Evolutionary conservation across 129 eudicot species (phyloP).

Genomic region (Erigeron canadensis): DNA sequence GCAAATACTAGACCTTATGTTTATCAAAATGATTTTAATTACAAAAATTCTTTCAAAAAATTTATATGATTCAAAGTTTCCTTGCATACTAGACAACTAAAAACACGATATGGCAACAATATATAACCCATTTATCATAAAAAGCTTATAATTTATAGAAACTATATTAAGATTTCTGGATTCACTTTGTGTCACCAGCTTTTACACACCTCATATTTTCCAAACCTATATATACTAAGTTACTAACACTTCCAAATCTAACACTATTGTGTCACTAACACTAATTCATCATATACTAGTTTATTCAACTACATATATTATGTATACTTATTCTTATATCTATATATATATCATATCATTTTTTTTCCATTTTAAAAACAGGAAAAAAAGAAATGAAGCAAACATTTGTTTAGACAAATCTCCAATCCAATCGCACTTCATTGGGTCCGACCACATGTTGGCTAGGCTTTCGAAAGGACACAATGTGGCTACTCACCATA

Average conservation of each 20-base stretch:
- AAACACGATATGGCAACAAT: background rate
- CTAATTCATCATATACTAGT: background rate
- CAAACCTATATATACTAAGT: background rate
- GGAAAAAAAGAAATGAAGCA: constrained; percentile 38
- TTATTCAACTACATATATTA: too few relatives aligned
- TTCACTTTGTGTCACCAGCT: constrained; percentile 78
- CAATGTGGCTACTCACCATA: constrained; percentile 88
- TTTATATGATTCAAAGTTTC: too few relatives aligned
- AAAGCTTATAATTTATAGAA: background rate
- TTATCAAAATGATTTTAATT: background rate
- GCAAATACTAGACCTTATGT: constrained; percentile 6
- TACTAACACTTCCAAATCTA: background rate
- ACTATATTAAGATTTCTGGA: constrained; percentile 33
- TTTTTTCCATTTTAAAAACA: constrained; percentile 13
- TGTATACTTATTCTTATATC: background rate
- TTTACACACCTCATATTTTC: constrained; percentile 6
- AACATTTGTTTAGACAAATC: constrained; percentile 54
- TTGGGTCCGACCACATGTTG: constrained; percentile 71
- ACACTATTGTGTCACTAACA: background rate
- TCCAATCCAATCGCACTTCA: constrained; percentile 93
- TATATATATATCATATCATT: background rate
- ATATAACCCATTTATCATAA: background rate
- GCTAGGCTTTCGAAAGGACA: constrained; percentile 82
- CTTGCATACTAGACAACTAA: background rate
- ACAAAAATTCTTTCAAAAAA: background rate